phyloP scores from a whole-genome alignment of 2,329 filamentous ascomycete species.

The Clarireedia sp. region DNA sequence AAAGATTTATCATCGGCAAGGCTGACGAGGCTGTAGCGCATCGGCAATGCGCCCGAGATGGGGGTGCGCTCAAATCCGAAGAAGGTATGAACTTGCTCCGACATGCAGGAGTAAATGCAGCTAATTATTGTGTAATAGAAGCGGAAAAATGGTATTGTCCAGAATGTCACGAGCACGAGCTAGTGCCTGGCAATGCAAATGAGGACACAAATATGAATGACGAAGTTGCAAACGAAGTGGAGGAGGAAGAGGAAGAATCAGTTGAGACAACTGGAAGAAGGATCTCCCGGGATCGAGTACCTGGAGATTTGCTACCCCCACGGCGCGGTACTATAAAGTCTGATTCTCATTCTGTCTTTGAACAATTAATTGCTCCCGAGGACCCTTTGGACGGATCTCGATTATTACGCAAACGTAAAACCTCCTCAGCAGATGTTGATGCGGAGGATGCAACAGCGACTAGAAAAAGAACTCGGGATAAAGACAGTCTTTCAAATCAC shows the following conservation, averaged over 20 bases:
- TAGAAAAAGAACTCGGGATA: conserved; percentile 40
- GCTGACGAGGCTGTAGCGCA: conserved; percentile 61
- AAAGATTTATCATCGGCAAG: conserved; percentile 18
- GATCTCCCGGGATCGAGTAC: conserved; percentile 56
- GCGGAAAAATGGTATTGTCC: conserved; percentile 54
- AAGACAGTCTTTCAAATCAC: conserved; percentile 16
- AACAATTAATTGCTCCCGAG: conserved; percentile 61
- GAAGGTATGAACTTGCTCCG: conserved; percentile 44
- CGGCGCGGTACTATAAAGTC: conserved; percentile 56
- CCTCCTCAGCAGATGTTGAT: conserved; percentile 59
- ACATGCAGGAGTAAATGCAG: not conserved
- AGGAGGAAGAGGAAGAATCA: conserved; percentile 8
- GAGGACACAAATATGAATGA: conserved; percentile 12
- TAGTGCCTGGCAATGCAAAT: conserved; percentile 32
- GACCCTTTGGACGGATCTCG: conserved; percentile 70
- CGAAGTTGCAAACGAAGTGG: conserved; percentile 1
- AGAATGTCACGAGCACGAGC: conserved; percentile 38
- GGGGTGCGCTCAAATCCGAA: conserved; percentile 51
- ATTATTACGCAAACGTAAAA: conserved; percentile 75
- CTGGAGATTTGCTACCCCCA: conserved; percentile 64
- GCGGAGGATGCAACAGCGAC: conserved; percentile 45
- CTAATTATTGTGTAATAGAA: conserved; percentile 36
- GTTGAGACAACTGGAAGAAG: conserved; percentile 35
- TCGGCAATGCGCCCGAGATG: conserved; percentile 76
- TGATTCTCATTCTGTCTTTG: conserved; percentile 71